These are phyloP conservation scores for Mycena latifolia DNA, from an alignment of 768 basidiomycete genomes.

Conservation along the genomic window DNA sequence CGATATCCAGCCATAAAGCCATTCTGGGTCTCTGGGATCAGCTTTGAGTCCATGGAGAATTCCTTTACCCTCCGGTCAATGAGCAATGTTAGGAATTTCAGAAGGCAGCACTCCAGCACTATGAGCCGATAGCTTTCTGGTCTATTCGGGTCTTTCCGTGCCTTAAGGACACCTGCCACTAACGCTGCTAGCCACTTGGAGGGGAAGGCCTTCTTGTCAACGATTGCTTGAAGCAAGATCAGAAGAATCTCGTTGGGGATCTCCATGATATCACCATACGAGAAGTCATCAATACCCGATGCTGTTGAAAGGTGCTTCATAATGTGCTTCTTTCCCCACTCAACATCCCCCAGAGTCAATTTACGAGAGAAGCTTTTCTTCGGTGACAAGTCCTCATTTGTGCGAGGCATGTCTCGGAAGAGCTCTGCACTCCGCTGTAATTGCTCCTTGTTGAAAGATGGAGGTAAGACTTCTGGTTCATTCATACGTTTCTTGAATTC, in stretches of 20 bases:
- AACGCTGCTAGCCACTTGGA: slow-evolving; percentile 1
- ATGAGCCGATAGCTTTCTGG: slow-evolving; percentile 36
- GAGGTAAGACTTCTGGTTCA: background rate
- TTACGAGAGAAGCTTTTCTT: slow-evolving; percentile 12
- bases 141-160: slow-evolving; percentile 28
- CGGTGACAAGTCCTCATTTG: slow-evolving; percentile 16
- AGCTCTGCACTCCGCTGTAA: background rate
- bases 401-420: slow-evolving; percentile 6
- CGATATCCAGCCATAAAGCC: slow-evolving; percentile 43
- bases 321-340: background rate
- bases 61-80: slow-evolving; percentile 36
- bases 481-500: slow-evolving; percentile 17
- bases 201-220: background rate
- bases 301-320: background rate
- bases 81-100: slow-evolving; percentile 40
- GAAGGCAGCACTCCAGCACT: slow-evolving; percentile 36
- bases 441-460: slow-evolving; percentile 12
- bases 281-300: background rate
- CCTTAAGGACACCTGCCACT: slow-evolving; percentile 28
- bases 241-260: background rate
- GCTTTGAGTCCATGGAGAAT: slow-evolving; percentile 28
- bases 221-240: background rate
- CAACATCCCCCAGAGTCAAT: background rate
- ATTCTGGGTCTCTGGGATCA: slow-evolving; percentile 46
- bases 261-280: background rate